Base-by-base conservation (phyloP, 2,329 filamentous ascomycete genomes). In the Ceratocystis papillata region DNA sequence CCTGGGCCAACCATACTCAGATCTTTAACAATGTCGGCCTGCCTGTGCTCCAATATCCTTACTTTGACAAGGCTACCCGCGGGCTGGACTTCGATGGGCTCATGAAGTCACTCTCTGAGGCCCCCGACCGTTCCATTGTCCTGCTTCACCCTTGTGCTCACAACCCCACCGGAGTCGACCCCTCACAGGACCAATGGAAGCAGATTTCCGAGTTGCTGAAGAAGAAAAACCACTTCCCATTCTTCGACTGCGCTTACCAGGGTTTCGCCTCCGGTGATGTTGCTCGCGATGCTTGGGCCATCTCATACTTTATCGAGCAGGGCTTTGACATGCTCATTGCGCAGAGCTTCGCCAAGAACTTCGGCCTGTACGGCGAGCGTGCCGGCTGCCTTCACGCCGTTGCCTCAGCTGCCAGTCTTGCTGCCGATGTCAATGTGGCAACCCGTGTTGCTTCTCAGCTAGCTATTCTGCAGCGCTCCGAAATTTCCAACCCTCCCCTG, bases 1-100 rank as follows among this genome's bases (percentile, higher is more conserved):
- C 94, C 69, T 99, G 94, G 94, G 91, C 89, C 71, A 99, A 99
- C 80, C 94, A 99, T 85, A 87, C 95, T 79, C 94, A 97, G 77
- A 96, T 99, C 81, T 96, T 99, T 80, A 84, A 81, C 77, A 97
- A 97, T 74, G 91, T 96, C 73, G 82, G 83, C 71, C 80, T 97
- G 37, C 79, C 84, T 44, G 84, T 90, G 72, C 87, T 87, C 71
- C 84, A 84, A 70, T 99, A 99, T 79, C 94, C 93, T 62, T 99
- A 99, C 82, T 99, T 96, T 79, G 87, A 86, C 76, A 85, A 90
- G 75, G 75, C 88, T 74, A 96, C 92, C 70, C 92, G 90, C 75
- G 92, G 90, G 62, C 86, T 99, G 64, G 91, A 97, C 77, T 92
- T 96, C 73, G 85, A 88, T 68, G 93, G 91, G 77, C 92, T 97